phyloP scores from a whole-genome alignment of 768 basidiomycete genomes.

The Suillus discolor region DNA sequence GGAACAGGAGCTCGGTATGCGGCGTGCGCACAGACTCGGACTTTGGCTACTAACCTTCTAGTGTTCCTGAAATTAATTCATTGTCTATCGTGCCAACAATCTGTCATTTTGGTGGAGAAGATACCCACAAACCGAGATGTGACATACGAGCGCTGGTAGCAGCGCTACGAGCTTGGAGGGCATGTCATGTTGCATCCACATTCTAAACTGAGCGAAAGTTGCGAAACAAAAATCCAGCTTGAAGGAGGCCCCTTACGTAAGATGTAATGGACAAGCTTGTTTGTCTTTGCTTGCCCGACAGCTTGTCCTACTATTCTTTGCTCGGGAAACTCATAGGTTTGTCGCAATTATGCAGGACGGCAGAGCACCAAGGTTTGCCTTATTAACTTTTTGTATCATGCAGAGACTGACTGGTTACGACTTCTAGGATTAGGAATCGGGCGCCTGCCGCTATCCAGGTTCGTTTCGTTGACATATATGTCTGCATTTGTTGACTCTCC shows the following conservation, averaged over 20 bases:
- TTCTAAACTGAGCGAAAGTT: neutral
- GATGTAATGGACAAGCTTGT: neutral
- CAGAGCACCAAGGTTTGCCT: constrained; percentile 67
- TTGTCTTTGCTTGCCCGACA: neutral
- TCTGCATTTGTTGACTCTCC: constrained; percentile 7
- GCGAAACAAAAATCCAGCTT: too few species aligned
- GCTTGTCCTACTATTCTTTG: neutral
- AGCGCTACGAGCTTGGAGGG: neutral
- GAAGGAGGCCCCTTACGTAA: neutral
- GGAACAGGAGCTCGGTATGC: constrained; percentile 80
- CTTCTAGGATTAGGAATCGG: constrained; percentile 87
- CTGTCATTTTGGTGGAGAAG: too few species aligned
- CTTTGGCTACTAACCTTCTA: constrained; percentile 76
- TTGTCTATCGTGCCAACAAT: constrained; percentile 83
- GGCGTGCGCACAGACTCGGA: constrained; percentile 59
- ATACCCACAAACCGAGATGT: neutral
- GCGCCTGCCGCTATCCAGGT: constrained; percentile 94
- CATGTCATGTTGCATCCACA: neutral
- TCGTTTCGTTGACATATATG: constrained; percentile 25
- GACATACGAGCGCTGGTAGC: neutral
- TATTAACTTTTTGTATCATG: neutral
- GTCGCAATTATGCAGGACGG: constrained; percentile 71
- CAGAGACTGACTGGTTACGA: constrained; percentile 11
- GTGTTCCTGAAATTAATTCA: constrained; percentile 97
- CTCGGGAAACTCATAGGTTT: neutral